Evolutionary conservation across 2,329 filamentous ascomycete genomes (phyloP).

Genomic region (Amesomyces nigricolor): DNA sequence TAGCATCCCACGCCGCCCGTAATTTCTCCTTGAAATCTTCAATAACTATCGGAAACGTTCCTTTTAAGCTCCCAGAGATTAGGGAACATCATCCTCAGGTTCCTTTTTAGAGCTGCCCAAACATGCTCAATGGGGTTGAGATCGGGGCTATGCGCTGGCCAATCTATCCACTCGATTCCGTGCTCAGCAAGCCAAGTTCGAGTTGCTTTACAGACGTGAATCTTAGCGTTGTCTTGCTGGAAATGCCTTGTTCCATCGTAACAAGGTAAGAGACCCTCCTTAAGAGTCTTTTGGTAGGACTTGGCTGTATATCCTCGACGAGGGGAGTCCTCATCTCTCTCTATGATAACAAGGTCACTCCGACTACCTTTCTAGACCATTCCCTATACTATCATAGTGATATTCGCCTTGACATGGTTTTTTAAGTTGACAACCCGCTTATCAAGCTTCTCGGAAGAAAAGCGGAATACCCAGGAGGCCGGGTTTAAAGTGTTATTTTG

Average conservation of each 20-base stretch:
- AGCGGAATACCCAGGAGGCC: too few relatives aligned
- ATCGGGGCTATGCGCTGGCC: neutral
- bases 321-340: too few relatives aligned
- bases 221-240: neutral
- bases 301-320: too few relatives aligned
- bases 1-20: neutral
- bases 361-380: too few relatives aligned
- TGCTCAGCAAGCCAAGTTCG: neutral
- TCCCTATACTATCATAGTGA: too few relatives aligned
- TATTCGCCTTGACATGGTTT: too few relatives aligned
- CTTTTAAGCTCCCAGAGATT: neutral
- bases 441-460: too few relatives aligned
- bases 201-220: neutral
- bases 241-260: neutral
- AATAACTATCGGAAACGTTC: neutral
- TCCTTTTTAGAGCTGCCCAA: conserved; percentile 1
- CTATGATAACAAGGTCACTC: too few relatives aligned
- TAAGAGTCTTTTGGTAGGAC: neutral
- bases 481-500: too few relatives aligned
- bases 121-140: conserved; percentile 8
- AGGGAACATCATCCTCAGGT: neutral
- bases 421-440: too few relatives aligned
- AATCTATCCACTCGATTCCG: neutral
- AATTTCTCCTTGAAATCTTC: neutral
- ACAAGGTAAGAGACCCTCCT: neutral